Percentiles rank a stretch among this genome's conserved stretches.
phyloP scores from a whole-genome alignment of 768 basidiomycete species.

The Naganishia onofrii region DNA sequence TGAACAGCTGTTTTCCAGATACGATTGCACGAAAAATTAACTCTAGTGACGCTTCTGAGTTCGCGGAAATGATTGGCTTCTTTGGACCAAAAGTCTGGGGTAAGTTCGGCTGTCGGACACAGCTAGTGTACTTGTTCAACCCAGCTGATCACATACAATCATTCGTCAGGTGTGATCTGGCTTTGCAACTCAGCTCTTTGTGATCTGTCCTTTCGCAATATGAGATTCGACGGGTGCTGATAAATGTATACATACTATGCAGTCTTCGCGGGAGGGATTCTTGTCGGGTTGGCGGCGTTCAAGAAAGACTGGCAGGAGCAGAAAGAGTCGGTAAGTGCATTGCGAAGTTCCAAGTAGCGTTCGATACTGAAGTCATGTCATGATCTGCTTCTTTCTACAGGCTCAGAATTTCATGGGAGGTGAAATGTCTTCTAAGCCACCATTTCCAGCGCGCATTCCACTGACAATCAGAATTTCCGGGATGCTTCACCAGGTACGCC shows the following conservation, averaged over 20 bases:
- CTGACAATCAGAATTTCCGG: not conserved
- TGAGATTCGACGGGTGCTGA: not conserved
- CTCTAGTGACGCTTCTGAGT: conserved; percentile 51
- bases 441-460: too few species aligned
- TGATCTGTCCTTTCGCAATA: not conserved
- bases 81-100: conserved; percentile 51
- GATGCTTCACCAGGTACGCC: not conserved
- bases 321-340: conserved; percentile 26
- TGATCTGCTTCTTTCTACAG: not conserved
- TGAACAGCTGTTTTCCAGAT: conserved; percentile 33
- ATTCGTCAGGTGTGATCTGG: conserved; percentile 48
- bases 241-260: not conserved
- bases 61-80: conserved; percentile 50
- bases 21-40: conserved; percentile 52
- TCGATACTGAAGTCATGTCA: not conserved
- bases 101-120: conserved; percentile 32
- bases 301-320: conserved; percentile 44
- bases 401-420: conserved; percentile 20
- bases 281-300: conserved; percentile 50
- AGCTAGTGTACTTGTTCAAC: too few species aligned
- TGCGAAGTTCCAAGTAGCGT: not conserved
- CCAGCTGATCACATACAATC: not conserved
- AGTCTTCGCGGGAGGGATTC: conserved; percentile 49
- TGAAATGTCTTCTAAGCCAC: not conserved
- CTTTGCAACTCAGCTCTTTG: conserved; percentile 38